A percentile compares a stretch with the other conserved stretches of the same genome.
Conservation (phyloP, 2,329 filamentous ascomycete genomes). For the Taxawa tesnikishii region DNA sequence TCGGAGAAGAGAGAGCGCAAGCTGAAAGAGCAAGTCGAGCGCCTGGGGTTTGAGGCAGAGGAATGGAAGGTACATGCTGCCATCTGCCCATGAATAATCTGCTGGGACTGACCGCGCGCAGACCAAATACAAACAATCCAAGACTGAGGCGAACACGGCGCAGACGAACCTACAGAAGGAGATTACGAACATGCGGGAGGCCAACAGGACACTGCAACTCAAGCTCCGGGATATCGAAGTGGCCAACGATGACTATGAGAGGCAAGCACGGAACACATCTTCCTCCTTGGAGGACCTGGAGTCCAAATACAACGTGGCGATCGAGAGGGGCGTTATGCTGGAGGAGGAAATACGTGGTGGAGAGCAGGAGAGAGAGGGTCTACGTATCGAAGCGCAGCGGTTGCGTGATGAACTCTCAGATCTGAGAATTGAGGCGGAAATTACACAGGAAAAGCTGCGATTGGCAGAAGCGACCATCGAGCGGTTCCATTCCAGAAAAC, state of each 20-base stretch:
- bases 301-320: slow-evolving; percentile 89
- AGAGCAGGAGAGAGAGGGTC: slow-evolving; percentile 78
- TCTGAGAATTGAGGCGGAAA: slow-evolving; percentile 87
- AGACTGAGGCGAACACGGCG: slow-evolving; percentile 70
- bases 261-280: slow-evolving; percentile 87
- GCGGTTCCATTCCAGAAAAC: slow-evolving; percentile 38
- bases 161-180: slow-evolving; percentile 89
- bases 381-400: slow-evolving; percentile 84
- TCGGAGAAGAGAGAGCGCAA: slow-evolving; percentile 86
- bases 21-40: slow-evolving; percentile 78
- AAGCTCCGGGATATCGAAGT: slow-evolving; percentile 91
- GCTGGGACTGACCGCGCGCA: slow-evolving; percentile 24
- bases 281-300: slow-evolving; percentile 95
- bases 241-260: slow-evolving; percentile 95
- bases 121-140: slow-evolving; percentile 94
- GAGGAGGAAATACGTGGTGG: slow-evolving; percentile 88
- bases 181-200: slow-evolving; percentile 79
- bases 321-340: slow-evolving; percentile 83
- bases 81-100: background rate
- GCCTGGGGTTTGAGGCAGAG: slow-evolving; percentile 75
- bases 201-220: slow-evolving; percentile 69
- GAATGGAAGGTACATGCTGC: slow-evolving; percentile 85
- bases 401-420: slow-evolving; percentile 85
- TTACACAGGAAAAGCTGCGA: slow-evolving; percentile 85
- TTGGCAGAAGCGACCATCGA: slow-evolving; percentile 46